These are phyloP conservation scores for Melastoma candidum DNA, from an alignment of 441 rosid species.

Conservation along the genomic window DNA sequence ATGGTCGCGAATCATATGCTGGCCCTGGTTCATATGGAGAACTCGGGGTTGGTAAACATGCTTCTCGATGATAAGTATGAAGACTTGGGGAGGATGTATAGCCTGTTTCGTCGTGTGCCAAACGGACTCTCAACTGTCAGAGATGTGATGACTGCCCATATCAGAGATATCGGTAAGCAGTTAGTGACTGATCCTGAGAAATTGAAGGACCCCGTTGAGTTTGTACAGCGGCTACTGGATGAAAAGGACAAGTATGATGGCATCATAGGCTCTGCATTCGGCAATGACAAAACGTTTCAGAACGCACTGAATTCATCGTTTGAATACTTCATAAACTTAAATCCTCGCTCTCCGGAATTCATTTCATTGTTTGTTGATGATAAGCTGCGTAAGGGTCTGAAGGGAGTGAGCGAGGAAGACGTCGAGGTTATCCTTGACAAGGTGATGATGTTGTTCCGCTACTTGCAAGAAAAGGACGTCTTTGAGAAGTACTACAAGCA, in stretches of 20 bases:
- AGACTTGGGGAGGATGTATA: conserved; percentile 90
- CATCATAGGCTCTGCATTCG: conserved; percentile 61
- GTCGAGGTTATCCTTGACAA: conserved; percentile 87
- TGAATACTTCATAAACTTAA: conserved; percentile 83
- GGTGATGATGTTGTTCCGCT: conserved; percentile 96
- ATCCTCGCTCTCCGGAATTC: conserved; percentile 83
- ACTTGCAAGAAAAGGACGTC: conserved; percentile 94
- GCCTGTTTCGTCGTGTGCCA: conserved; percentile 69
- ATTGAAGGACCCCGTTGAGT: conserved; percentile 89
- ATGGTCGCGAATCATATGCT: conserved; percentile 95
- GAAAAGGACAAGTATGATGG: conserved; percentile 78
- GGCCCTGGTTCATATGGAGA: conserved; percentile 94
- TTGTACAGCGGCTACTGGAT: conserved; percentile 86
- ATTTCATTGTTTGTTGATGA: conserved; percentile 90
- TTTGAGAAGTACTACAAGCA: conserved; percentile 95
- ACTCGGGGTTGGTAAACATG: conserved; percentile 89
- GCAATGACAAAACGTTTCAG: conserved; percentile 86
- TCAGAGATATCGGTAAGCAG: conserved; percentile 89
- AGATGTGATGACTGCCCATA: conserved; percentile 88
- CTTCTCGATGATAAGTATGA: conserved; percentile 79
- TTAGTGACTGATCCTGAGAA: conserved; percentile 88
- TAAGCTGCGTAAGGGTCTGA: conserved; percentile 80
- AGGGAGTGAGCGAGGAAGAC: conserved; percentile 82
- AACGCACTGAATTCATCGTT: conserved; percentile 88
- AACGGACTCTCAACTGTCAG: conserved; percentile 65